Evolutionary conservation across 768 basidiomycete genomes (phyloP).

Genomic region (Amanita molliuscula): DNA sequence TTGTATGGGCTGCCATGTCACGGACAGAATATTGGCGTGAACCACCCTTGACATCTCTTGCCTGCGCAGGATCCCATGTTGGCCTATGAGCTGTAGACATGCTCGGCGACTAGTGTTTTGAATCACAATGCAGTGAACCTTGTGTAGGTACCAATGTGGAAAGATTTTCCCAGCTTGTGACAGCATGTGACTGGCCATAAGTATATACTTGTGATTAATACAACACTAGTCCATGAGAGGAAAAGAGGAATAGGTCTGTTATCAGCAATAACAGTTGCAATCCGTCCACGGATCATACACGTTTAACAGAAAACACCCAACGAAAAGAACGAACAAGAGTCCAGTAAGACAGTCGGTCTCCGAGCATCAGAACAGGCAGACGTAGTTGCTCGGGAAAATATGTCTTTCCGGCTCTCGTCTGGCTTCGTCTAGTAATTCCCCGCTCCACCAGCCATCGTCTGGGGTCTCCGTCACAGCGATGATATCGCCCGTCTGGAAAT

Average conservation of each 20-base stretch:
- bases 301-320: neutral
- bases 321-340: neutral
- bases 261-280: no score
- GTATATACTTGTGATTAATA: no score
- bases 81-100: conserved; percentile 93
- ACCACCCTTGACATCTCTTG: conserved; percentile 83
- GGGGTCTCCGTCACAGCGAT: conserved; percentile 93
- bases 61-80: conserved; percentile 97
- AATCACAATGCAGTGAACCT: neutral
- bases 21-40: conserved; percentile 89
- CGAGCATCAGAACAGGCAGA: conserved; percentile 53
- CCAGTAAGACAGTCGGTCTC: neutral
- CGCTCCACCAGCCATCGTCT: conserved; percentile 98
- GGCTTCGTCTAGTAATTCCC: conserved; percentile 68
- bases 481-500: conserved; percentile 92
- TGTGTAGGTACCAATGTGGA: neutral
- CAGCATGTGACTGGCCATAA: neutral
- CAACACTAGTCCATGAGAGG: neutral
- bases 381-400: conserved; percentile 85
- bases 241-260: no score
- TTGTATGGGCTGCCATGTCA: conserved; percentile 92
- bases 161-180: neutral
- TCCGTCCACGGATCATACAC: neutral
- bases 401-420: conserved; percentile 61
- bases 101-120: neutral